Conservation (phyloP, 1,139 yeast genomes). For the Sugiyamaella xylanicola region DNA sequence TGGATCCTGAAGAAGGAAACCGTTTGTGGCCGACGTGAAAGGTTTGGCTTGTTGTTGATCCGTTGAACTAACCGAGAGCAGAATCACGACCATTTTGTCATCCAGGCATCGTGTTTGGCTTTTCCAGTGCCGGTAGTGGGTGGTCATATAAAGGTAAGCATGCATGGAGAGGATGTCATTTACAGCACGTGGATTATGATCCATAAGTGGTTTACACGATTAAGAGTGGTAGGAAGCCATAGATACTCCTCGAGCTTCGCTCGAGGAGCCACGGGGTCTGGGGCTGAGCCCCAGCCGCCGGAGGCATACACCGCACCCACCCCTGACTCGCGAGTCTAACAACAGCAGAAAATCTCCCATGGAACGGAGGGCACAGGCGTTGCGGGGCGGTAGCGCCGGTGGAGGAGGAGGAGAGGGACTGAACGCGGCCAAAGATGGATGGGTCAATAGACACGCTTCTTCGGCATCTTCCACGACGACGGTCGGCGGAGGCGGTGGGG, state of each 20-base stretch:
- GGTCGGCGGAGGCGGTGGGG: background rate
- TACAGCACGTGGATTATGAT: too few relatives aligned
- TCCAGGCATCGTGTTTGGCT: background rate
- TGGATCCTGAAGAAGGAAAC: too few relatives aligned
- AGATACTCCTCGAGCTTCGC: background rate
- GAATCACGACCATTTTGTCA: background rate
- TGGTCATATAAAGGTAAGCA: background rate
- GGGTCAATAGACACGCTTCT: conserved; percentile 32
- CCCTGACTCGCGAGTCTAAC: background rate
- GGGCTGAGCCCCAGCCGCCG: conserved; percentile 2
- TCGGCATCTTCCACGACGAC: background rate
- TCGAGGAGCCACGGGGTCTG: background rate
- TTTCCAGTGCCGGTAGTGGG: background rate
- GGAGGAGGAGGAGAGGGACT: conserved; percentile 2
- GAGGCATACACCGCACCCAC: background rate
- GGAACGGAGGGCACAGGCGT: conserved; percentile 15
- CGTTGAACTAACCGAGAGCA: background rate
- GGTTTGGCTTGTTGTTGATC: background rate
- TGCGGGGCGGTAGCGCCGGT: conserved; percentile 7
- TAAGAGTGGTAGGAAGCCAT: too few relatives aligned
- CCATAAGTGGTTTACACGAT: too few relatives aligned
- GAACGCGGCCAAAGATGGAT: conserved; percentile 29
- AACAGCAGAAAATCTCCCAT: background rate
- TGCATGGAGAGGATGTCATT: too few relatives aligned
- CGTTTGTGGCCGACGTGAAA: too few relatives aligned